Percentiles rank a stretch among this genome's conserved stretches.
Conservation (phyloP, 176 grass and related monocot genomes). For the Zea luxurians region DNA sequence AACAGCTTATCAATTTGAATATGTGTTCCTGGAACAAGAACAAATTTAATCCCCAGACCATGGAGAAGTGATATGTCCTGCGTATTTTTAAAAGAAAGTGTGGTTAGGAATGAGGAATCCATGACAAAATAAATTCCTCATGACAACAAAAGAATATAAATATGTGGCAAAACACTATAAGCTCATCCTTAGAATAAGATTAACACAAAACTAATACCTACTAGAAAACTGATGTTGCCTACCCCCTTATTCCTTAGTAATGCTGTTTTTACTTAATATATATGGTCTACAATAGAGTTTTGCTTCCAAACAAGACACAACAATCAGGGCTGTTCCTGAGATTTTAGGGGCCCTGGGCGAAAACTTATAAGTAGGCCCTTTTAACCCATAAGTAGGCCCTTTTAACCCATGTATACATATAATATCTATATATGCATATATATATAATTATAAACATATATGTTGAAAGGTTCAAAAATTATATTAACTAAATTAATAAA, state of each 20-base stretch:
- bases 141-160: conserved; percentile 16
- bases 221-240: not conserved
- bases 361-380: too few relatives aligned
- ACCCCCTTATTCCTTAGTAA: not conserved
- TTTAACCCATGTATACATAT: too few relatives aligned
- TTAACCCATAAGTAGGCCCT: too few relatives aligned
- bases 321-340: too few relatives aligned
- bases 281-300: not conserved
- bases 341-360: too few relatives aligned
- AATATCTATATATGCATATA: too few relatives aligned
- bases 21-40: conserved; percentile 86
- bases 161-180: not conserved
- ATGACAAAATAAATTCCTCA: conserved; percentile 6
- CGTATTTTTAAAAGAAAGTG: conserved; percentile 17
- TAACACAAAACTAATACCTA: not conserved
- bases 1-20: conserved; percentile 83
- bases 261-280: not conserved
- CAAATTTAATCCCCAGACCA: conserved; percentile 94
- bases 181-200: not conserved
- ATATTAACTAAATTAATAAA: too few relatives aligned
- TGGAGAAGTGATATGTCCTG: conserved; percentile 97
- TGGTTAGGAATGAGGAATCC: not conserved
- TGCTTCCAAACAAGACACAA: not conserved
- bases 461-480: too few relatives aligned
- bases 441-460: too few relatives aligned